A percentile compares a stretch with the other conserved stretches of the same genome.
Evolutionary conservation across 2,329 filamentous ascomycete species (phyloP).

Genomic region (Meredithiella fracta): DNA sequence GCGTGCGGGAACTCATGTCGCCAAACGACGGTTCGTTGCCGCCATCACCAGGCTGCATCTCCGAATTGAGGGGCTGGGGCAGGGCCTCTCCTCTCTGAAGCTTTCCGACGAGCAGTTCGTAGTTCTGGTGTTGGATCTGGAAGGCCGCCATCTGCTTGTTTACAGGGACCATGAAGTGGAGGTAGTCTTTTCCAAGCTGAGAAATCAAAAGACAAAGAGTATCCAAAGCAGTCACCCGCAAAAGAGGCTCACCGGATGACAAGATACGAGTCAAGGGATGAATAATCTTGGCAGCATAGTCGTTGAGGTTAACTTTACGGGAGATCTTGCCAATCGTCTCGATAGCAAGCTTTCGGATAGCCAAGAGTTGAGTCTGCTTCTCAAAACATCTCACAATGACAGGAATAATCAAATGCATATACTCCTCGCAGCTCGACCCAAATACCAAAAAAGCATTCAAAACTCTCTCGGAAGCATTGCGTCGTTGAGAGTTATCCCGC

Average conservation of each 20-base stretch:
- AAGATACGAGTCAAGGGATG: conserved; percentile 80
- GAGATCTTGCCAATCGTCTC: conserved; percentile 91
- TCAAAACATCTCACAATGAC: conserved; percentile 92
- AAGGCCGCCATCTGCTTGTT: conserved; percentile 70
- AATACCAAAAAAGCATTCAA: conserved; percentile 93
- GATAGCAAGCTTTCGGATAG: conserved; percentile 73
- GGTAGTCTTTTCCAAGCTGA: conserved; percentile 86
- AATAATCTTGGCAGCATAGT: conserved; percentile 91
- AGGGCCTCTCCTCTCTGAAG: conserved; percentile 85
- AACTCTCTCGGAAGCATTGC: conserved; percentile 75
- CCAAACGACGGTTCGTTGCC: conserved; percentile 66
- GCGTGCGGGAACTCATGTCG: conserved; percentile 79
- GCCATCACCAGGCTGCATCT: conserved; percentile 51
- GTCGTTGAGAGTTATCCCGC: conserved; percentile 58
- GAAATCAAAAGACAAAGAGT: conserved; percentile 91
- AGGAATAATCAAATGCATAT: conserved; percentile 97
- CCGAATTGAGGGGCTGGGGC: conserved; percentile 85
- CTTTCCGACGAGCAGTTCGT: conserved; percentile 81
- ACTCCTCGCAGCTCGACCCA: conserved; percentile 87
- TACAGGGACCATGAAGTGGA: conserved; percentile 84
- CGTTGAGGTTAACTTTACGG: conserved; percentile 89
- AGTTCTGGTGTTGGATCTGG: conserved; percentile 77
- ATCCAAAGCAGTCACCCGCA: conserved; percentile 74
- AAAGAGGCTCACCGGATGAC: conserved; percentile 49
- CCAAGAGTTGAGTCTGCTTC: conserved; percentile 62